Evolutionary conservation across 2,329 filamentous ascomycete species (phyloP).

Genomic region (Fusarium stilboides): DNA sequence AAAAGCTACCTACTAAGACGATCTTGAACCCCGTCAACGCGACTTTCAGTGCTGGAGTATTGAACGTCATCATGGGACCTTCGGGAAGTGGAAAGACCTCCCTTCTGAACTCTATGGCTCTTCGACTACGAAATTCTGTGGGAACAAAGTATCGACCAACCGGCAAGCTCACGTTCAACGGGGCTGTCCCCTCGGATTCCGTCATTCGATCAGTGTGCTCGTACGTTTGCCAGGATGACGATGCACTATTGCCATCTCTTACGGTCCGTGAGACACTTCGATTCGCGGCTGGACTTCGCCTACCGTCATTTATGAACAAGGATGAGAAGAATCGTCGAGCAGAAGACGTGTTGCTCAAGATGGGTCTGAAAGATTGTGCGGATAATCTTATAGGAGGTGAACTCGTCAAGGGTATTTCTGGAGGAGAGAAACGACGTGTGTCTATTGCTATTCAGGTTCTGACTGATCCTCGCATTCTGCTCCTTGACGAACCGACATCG

Average conservation of each 20-base stretch:
- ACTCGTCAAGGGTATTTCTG: constrained; percentile 82
- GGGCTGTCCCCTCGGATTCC: constrained; percentile 74
- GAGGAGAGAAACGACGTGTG: constrained; percentile 83
- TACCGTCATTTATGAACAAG: constrained; percentile 79
- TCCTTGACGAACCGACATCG: constrained; percentile 83
- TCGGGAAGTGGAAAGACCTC: constrained; percentile 85
- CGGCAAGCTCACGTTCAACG: constrained; percentile 79
- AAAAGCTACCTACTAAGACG: constrained; percentile 66
- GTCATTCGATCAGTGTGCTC: constrained; percentile 81
- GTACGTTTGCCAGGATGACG: constrained; percentile 85
- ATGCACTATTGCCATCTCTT: constrained; percentile 79
- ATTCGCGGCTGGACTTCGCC: constrained; percentile 78
- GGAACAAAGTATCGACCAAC: constrained; percentile 73
- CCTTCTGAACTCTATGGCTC: constrained; percentile 80
- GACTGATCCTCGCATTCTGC: constrained; percentile 79
- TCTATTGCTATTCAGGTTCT: constrained; percentile 84
- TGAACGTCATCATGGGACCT: constrained; percentile 87
- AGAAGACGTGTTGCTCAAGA: constrained; percentile 79
- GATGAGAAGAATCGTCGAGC: constrained; percentile 77
- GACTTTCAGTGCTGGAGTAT: constrained; percentile 75
- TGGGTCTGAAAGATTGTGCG: constrained; percentile 84
- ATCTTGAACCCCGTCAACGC: constrained; percentile 79
- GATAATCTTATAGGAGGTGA: constrained; percentile 82
- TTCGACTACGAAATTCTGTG: constrained; percentile 73
- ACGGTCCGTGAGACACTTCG: constrained; percentile 82